Percentiles rank a stretch among this genome's conserved stretches.
Evolutionary conservation across 208 protist genomes (phyloP).

Genomic region (Acanthamoeba castellanii): DNA sequence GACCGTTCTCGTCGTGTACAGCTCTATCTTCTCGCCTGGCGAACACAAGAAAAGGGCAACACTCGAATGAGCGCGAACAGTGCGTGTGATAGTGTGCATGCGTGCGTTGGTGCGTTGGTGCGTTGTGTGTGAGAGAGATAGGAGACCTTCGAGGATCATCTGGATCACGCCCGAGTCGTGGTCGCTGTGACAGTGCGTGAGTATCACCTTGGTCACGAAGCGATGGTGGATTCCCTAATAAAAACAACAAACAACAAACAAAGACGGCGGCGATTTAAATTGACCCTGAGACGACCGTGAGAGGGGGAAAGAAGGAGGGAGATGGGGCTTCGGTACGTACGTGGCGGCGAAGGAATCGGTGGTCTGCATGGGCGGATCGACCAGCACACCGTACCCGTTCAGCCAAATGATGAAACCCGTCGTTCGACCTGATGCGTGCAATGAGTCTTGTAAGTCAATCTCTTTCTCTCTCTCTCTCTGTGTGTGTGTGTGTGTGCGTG

Average conservation of each 20-base stretch:
- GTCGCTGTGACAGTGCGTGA: constrained; percentile 88
- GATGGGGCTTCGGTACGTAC: too few species aligned
- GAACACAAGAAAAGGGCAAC: not conserved
- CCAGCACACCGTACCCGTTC: constrained; percentile 85
- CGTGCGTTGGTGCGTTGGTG: not conserved
- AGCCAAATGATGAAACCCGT: constrained; percentile 89
- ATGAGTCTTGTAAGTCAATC: too few species aligned
- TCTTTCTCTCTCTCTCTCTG: too few species aligned
- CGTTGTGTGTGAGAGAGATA: not conserved
- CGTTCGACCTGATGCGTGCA: constrained; percentile 50
- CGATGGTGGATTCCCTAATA: constrained; percentile 78
- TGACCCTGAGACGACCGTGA: too few species aligned
- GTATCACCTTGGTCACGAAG: constrained; percentile 83
- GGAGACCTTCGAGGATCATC: constrained; percentile 82
- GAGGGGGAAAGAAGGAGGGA: too few species aligned
- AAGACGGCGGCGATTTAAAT: not conserved
- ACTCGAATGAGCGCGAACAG: too few species aligned
- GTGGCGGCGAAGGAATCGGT: constrained; percentile 77
- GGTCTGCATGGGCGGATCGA: constrained; percentile 86
- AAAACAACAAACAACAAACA: too few species aligned
- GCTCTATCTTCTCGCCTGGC: constrained; percentile 74
- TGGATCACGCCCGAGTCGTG: constrained; percentile 88
- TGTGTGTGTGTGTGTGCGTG: too few species aligned
- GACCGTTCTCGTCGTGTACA: constrained; percentile 81
- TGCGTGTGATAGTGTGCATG: not conserved